These are phyloP conservation scores for Petunia hybrid DNA, from an alignment of 305 asterid species.

Conservation along the genomic window DNA sequence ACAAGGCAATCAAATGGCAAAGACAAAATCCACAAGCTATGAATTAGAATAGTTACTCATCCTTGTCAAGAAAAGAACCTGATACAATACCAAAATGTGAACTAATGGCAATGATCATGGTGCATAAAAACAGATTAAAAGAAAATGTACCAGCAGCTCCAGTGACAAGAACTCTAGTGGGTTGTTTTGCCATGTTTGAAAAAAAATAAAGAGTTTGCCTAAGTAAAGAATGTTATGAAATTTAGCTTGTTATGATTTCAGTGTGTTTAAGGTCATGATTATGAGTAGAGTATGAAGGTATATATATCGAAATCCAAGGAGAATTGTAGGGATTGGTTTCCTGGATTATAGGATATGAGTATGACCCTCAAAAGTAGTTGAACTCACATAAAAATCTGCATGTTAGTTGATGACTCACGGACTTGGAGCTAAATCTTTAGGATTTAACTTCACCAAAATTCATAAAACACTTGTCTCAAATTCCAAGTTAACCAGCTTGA, in stretches of 20 bases:
- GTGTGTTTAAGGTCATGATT: background rate
- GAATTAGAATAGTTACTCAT: slow-evolving; percentile 60
- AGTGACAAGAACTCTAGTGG: slow-evolving; percentile 52
- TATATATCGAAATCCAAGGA: background rate
- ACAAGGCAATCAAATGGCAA: slow-evolving; percentile 46
- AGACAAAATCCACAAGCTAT: slow-evolving; percentile 64
- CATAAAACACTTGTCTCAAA: no score
- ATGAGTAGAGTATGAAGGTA: background rate
- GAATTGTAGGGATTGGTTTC: background rate
- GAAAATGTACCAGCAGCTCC: slow-evolving; percentile 46
- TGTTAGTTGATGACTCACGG: slow-evolving; percentile 27
- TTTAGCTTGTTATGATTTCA: background rate
- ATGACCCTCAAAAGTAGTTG: background rate
- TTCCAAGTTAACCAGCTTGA: no score
- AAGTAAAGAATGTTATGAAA: background rate
- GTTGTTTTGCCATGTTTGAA: slow-evolving; percentile 39
- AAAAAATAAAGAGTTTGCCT: background rate
- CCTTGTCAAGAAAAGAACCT: slow-evolving; percentile 67
- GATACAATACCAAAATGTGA: background rate
- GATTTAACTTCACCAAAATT: no score
- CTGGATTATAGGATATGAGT: background rate
- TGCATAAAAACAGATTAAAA: background rate
- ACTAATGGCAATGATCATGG: background rate
- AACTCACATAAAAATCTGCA: slow-evolving; percentile 23
- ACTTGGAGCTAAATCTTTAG: background rate